These are phyloP conservation scores for Solanum appendiculatum DNA, from an alignment of 257 asterid genomes.

Conservation along the genomic window DNA sequence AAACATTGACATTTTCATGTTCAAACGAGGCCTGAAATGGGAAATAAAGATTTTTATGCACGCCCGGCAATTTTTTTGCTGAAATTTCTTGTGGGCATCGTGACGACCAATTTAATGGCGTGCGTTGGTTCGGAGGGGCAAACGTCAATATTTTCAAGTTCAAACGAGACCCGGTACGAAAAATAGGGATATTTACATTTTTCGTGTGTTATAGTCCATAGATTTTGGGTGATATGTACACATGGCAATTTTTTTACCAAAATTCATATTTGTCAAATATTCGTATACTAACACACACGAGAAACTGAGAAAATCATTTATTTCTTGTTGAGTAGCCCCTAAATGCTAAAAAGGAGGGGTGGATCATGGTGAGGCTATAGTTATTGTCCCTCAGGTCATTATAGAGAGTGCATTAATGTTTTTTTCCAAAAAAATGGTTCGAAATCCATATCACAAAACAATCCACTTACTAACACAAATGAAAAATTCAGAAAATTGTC, in stretches of 20 bases:
- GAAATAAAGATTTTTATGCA: no score
- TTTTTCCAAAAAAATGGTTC: no score
- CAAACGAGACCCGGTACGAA: not conserved
- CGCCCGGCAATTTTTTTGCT: rapidly evolving
- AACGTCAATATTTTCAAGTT: not conserved
- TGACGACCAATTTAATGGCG: not conserved
- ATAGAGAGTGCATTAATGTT: not conserved
- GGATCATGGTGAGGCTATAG: not conserved
- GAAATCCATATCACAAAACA: no score
- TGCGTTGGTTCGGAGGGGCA: not conserved
- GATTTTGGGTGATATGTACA: not conserved
- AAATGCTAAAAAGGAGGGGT: not conserved
- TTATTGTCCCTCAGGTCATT: not conserved
- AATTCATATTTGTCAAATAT: no score
- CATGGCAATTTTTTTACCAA: not conserved
- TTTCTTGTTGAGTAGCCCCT: not conserved
- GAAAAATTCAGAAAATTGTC: no score
- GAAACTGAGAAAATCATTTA: no score
- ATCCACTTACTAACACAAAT: no score
- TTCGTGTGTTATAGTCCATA: not conserved
- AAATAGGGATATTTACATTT: no score
- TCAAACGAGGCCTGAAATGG: no score
- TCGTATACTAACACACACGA: no score
- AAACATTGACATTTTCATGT: no score
- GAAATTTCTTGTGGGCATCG: not conserved